These are phyloP conservation scores for Cordyceps javanica DNA, from an alignment of 2,329 filamentous ascomycete species.

Conservation along the genomic window DNA sequence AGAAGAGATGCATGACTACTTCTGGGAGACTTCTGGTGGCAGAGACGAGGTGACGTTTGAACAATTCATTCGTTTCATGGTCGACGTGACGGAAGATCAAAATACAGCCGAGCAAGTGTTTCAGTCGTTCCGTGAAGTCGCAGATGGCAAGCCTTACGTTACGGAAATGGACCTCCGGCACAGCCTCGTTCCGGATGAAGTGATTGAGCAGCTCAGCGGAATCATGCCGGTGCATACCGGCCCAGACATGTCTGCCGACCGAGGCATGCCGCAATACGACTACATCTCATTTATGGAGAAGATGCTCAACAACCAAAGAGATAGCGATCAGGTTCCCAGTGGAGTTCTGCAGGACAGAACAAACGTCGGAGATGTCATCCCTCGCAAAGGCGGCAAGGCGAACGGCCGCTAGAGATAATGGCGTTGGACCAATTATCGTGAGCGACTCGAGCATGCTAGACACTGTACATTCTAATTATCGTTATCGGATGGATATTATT, in stretches of 20 bases:
- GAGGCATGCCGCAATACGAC: constrained; percentile 82
- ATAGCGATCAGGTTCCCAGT: constrained; percentile 22
- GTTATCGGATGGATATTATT: constrained; percentile 7
- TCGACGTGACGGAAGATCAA: constrained; percentile 96
- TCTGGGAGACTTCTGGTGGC: constrained; percentile 76
- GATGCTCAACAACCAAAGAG: constrained; percentile 49
- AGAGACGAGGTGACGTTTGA: constrained; percentile 85
- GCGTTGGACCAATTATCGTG: neutral
- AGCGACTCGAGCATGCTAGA: neutral
- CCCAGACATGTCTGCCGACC: constrained; percentile 78
- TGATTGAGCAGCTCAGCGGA: constrained; percentile 85
- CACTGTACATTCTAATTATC: constrained; percentile 6
- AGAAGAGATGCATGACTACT: constrained; percentile 96
- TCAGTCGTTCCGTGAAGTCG: constrained; percentile 94
- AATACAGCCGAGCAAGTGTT: constrained; percentile 98
- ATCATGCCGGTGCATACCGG: constrained; percentile 82
- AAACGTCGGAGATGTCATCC: constrained; percentile 26
- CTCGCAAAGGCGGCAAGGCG: constrained; percentile 26
- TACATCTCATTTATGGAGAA: constrained; percentile 97
- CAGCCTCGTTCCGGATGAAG: constrained; percentile 90
- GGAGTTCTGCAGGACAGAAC: constrained; percentile 30
- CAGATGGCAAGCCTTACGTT: constrained; percentile 97
- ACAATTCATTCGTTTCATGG: constrained; percentile 99
- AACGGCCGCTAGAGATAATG: constrained; percentile 25
- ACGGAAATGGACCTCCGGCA: constrained; percentile 96